Evolutionary conservation across 2,329 filamentous ascomycete species (phyloP), one percentile per base, ranked within the genome.

Genomic region (Diaporthe sp.): DNA sequence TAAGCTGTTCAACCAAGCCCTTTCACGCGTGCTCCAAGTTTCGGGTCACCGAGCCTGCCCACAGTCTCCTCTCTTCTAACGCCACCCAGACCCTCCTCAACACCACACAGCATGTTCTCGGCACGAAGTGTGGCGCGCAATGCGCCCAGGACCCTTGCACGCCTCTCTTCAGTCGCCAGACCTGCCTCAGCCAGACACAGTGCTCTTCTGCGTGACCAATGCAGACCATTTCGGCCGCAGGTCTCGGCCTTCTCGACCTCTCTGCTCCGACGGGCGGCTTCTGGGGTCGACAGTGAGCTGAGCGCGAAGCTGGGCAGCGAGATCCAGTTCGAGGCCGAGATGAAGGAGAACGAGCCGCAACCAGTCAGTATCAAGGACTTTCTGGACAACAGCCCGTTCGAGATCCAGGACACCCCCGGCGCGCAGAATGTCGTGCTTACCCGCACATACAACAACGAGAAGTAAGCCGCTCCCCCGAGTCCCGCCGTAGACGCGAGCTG

Each of bases 401-500:
- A 96, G 88, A 89, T 97, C 76, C 88, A 94, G 80, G 97, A 99
- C 84, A 91, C 89, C 42, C 88, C 93, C 37, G 97, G 97, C 76
- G 90, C 95, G 84, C 94, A 98, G 86, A 95, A 98, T 79, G 94
- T 99, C 78, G 89, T 93, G 80, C 89, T 99, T 78, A 93, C 92
- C 75, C 93, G 96, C 81, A 93, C 90, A 77, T 96, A 94, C 81
- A 94, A 94, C 80, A 92, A 97, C 77, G 97, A 99, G 88, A 94
- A 93, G 95, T 97, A 85, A 85, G 92, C 84, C 66, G 69, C 30
- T 3, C 50, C 59, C 55, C 2, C 30, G 17, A 39, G 22, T 15
- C 25, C 58, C 37, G 42, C 58, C 76, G 61, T 30, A 9, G 2
- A 30, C 44, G n/a, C n/a, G 17, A 19, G 5, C 12, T 70, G 10